Evolutionary conservation across 2,329 filamentous ascomycete species (phyloP).

Genomic region (Pezicula radicicola): DNA sequence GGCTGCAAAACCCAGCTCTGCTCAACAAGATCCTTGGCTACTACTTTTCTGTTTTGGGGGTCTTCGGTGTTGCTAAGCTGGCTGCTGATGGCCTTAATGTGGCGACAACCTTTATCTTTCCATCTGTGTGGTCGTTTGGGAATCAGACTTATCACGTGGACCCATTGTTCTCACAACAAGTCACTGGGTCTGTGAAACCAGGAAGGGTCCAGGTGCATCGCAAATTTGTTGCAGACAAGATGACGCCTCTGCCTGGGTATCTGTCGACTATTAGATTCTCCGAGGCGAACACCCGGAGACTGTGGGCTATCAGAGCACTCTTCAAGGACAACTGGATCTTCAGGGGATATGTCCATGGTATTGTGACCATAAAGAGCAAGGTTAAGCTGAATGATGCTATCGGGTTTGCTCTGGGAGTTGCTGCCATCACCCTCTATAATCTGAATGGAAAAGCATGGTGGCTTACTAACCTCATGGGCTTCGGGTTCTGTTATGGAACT

Average conservation of each 20-base stretch:
- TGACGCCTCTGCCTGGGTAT: slow-evolving; percentile 37
- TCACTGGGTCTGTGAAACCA: slow-evolving; percentile 10
- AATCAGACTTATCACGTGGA: slow-evolving; percentile 47
- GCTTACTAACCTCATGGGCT: slow-evolving; percentile 82
- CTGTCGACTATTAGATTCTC: slow-evolving; percentile 31
- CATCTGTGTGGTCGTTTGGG: slow-evolving; percentile 58
- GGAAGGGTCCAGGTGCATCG: slow-evolving; percentile 10
- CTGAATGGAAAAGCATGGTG: slow-evolving; percentile 25
- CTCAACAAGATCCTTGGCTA: slow-evolving; percentile 79
- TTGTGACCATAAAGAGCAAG: slow-evolving; percentile 16
- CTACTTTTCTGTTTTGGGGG: slow-evolving; percentile 78
- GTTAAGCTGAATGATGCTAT: slow-evolving; percentile 22
- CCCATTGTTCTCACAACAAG: slow-evolving; percentile 26
- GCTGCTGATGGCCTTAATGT: slow-evolving; percentile 70
- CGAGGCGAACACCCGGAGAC: slow-evolving; percentile 16
- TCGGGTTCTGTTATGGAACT: slow-evolving; percentile 80
- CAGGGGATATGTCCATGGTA: slow-evolving; percentile 21
- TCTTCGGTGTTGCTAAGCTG: slow-evolving; percentile 73
- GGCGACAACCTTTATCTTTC: slow-evolving; percentile 66
- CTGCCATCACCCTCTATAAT: slow-evolving; percentile 25
- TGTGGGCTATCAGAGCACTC: slow-evolving; percentile 52
- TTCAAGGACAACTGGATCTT: slow-evolving; percentile 48
- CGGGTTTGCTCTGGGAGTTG: slow-evolving; percentile 23
- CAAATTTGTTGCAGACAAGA: slow-evolving; percentile 20
- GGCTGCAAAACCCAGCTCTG: slow-evolving; percentile 75